Conservation (phyloP, 495 filamentous ascomycete species). For the Sporormia fimetaria region DNA sequence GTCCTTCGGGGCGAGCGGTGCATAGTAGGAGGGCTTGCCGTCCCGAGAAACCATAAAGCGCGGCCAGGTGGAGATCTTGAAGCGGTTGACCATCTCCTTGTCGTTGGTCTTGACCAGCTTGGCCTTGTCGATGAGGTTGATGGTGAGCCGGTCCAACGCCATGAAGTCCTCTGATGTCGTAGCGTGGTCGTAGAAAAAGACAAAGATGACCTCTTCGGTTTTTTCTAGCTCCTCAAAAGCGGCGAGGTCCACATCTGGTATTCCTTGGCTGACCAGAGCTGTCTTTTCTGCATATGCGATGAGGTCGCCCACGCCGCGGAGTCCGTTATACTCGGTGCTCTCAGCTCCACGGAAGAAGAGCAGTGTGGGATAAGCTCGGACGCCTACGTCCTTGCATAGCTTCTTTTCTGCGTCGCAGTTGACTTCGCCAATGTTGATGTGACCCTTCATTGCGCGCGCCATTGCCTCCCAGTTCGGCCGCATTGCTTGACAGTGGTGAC, state of each 20-base stretch:
- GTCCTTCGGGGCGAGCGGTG: slow-evolving; percentile 66
- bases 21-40: slow-evolving; percentile 79
- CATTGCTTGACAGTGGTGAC: slow-evolving; percentile 84
- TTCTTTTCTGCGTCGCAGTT: slow-evolving; percentile 78
- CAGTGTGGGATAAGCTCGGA: slow-evolving; percentile 75
- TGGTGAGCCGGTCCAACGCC: slow-evolving; percentile 72
- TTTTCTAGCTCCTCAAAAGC: slow-evolving; percentile 77
- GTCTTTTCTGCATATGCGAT: slow-evolving; percentile 78
- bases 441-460: slow-evolving; percentile 75
- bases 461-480: slow-evolving; percentile 83
- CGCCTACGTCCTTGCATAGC: slow-evolving; percentile 77
- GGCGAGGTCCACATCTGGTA: slow-evolving; percentile 65
- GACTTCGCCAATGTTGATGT: slow-evolving; percentile 86
- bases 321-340: slow-evolving; percentile 81
- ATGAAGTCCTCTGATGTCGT: slow-evolving; percentile 84
- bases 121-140: slow-evolving; percentile 81
- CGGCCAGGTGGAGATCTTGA: slow-evolving; percentile 93
- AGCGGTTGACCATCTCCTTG: slow-evolving; percentile 56
- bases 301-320: slow-evolving; percentile 86
- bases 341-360: slow-evolving; percentile 90
- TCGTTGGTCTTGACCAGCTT: slow-evolving; percentile 83
- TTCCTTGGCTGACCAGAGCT: slow-evolving; percentile 59
- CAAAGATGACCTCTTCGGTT: slow-evolving; percentile 87
- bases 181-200: slow-evolving; percentile 95
- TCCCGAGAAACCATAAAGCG: slow-evolving; percentile 81